A percentile compares a stretch with the other conserved stretches of the same genome.
Evolutionary conservation across 2,329 filamentous ascomycete genomes (phyloP).

Genomic region (Neurospora crassa): DNA sequence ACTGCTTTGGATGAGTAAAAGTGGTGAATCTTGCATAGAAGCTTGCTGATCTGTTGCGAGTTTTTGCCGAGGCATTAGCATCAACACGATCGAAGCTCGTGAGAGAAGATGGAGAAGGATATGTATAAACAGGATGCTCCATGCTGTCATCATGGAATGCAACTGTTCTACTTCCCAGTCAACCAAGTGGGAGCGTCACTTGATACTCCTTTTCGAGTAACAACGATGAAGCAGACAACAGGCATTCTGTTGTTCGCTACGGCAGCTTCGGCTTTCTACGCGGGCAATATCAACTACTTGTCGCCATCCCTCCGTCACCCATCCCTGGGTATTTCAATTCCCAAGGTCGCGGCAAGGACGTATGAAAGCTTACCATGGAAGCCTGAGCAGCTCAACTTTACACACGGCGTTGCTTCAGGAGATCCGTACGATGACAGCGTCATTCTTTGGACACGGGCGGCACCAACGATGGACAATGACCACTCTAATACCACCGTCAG

Average conservation of each 20-base stretch:
- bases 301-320: conserved; percentile 48
- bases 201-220: background rate
- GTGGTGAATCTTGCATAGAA: background rate
- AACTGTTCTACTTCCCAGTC: background rate
- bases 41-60: background rate
- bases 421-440: conserved; percentile 44
- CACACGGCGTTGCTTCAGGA: conserved; percentile 44
- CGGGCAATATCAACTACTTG: conserved; percentile 45
- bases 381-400: conserved; percentile 42
- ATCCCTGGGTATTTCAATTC: conserved; percentile 43
- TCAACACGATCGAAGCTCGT: background rate
- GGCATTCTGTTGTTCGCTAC: background rate
- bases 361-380: conserved; percentile 31
- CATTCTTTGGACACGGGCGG: conserved; percentile 36
- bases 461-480: conserved; percentile 31
- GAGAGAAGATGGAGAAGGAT: background rate
- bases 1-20: too few relatives aligned
- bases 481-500: conserved; percentile 32
- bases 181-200: background rate
- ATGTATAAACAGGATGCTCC: background rate
- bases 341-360: conserved; percentile 44
- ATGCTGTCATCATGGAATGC: background rate
- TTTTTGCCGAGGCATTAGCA: background rate
- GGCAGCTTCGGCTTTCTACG: conserved; percentile 7
- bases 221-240: background rate